Base-by-base conservation (phyloP, 805 yeast species). In the Nakazawaea molendinolei region DNA sequence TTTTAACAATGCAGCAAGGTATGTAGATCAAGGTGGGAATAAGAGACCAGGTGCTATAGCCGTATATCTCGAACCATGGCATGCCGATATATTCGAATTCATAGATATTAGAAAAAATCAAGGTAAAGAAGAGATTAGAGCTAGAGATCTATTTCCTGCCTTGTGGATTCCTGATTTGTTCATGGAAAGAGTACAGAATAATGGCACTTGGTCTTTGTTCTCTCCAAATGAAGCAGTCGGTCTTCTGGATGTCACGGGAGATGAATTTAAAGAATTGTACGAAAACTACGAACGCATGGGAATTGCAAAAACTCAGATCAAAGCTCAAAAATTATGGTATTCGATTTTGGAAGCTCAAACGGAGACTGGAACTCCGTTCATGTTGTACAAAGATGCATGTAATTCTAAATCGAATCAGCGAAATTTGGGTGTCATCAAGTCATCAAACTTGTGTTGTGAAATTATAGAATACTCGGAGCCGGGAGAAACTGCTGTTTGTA, bases 31-130 rank as follows among this genome's bases (percentile, higher is more conserved):
- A 56, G 80, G 80, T 52, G 80, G 80, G 47, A 74, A 74, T 56
- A 74, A 74, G 58, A 61, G 80, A 55, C 80, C 80, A 12, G 80
- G 80, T 50, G 79, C 79, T 10, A 71, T 74, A 54, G 79, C 79
- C 15, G 55, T 74, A 36, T 74, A 74, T 54, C 52, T 73, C 34
- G 80, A 74, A 56, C 79, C 80, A 50, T 74, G 80, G 80, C 80
- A 74, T 51, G 58, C 76, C 6, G 79, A 74, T 52, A 65, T 74
- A 43, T 68, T 74, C 46, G 79, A 74, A 40, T 72, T 74, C 46
- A 63, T 74, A 39, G 79, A 74, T 50, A 68, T 74, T 44, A 64
- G 79, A 56, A 74, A 74, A 58, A 74, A 74, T 52, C 79, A 74
- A 52, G 80, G 80, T 48, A 74, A 74, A 51, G 80, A 74, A 54